Conservation (phyloP, 176 grass and related monocot species). For the Oryza nivara region DNA sequence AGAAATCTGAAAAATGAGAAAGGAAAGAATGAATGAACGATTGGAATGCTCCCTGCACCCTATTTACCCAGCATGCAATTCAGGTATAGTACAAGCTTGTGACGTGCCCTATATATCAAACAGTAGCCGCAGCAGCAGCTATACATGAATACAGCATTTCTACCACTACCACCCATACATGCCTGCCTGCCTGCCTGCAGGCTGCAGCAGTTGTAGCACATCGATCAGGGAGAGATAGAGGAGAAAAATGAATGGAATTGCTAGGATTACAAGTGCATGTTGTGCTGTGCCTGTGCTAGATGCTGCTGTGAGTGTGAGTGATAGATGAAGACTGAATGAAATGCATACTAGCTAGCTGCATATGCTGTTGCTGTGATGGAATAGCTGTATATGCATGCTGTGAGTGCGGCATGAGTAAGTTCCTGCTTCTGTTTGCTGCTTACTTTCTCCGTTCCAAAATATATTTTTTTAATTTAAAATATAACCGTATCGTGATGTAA, state of each 20-base stretch:
- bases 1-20: not conserved
- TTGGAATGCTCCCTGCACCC: not conserved
- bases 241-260: not conserved
- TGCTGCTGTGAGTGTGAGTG: not conserved
- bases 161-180: not conserved
- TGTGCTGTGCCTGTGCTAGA: too few species aligned
- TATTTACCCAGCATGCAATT: not conserved
- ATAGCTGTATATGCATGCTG: not conserved
- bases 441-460: too few species aligned
- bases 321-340: not conserved
- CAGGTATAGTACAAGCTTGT: not conserved
- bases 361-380: not conserved
- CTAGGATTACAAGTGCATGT: not conserved
- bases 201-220: not conserved
- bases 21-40: not conserved
- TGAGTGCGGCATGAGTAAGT: not conserved
- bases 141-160: not conserved
- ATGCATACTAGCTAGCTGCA: too few species aligned
- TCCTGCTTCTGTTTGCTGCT: not conserved
- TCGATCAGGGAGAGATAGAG: too few species aligned
- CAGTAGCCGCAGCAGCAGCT: not conserved
- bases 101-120: not conserved
- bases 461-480: too few species aligned
- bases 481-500: too few species aligned
- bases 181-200: not conserved